Conservation (phyloP, 257 asterid species). For the Echium plantagineum region DNA sequence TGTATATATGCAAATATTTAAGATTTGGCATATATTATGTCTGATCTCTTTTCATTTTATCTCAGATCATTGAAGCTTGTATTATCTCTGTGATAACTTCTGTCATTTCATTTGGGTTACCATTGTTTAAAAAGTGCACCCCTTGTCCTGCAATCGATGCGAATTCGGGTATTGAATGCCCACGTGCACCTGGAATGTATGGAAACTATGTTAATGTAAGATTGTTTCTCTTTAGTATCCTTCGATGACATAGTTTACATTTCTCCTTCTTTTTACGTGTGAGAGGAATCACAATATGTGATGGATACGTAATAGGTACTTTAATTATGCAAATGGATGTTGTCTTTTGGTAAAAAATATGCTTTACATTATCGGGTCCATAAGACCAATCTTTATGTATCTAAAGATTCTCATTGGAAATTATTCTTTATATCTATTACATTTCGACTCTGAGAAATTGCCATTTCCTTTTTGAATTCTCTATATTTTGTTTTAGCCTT, state of each 20-base stretch:
- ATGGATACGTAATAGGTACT: neutral
- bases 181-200: slow-evolving; percentile 95
- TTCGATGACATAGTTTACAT: neutral
- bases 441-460: too few species aligned
- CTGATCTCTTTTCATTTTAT: slow-evolving; percentile 12
- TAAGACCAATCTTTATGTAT: too few species aligned
- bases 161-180: slow-evolving; percentile 85
- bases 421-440: too few species aligned
- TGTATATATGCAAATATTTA: neutral
- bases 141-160: slow-evolving; percentile 84
- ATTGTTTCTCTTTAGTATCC: slow-evolving; percentile 4
- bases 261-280: neutral
- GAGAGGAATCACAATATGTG: neutral
- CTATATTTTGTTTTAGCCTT: too few species aligned
- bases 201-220: slow-evolving; percentile 96
- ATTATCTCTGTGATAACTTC: slow-evolving; percentile 83
- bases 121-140: slow-evolving; percentile 80
- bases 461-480: too few species aligned
- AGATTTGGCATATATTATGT: neutral
- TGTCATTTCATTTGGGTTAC: slow-evolving; percentile 78
- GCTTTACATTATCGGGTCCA: too few species aligned
- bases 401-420: too few species aligned
- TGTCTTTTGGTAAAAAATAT: too few species aligned
- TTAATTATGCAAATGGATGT: too few species aligned
- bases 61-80: slow-evolving; percentile 87